A percentile compares a stretch with the other conserved stretches of the same genome.
Evolutionary conservation across 257 asterid genomes (phyloP).

Genomic region (Parsonsia alboflavescens): DNA sequence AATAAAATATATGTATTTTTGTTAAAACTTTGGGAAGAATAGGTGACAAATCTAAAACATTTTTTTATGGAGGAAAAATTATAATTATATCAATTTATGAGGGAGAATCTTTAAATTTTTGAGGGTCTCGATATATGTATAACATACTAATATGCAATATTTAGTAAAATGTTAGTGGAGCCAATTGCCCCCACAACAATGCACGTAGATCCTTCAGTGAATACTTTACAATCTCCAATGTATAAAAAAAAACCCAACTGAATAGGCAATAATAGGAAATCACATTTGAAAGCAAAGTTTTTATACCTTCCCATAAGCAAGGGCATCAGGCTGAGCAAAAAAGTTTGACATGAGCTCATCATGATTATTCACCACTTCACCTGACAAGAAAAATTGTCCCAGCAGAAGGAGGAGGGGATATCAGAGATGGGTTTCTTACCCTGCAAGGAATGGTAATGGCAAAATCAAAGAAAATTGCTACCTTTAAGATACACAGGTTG

Average conservation of each 20-base stretch:
- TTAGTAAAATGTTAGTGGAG: too few relatives aligned
- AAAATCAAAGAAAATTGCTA: conserved; percentile 10
- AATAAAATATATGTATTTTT: neutral
- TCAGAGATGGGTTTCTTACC: neutral
- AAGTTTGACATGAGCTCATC: conserved; percentile 99
- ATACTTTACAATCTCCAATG: neutral
- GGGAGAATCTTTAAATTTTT: too few relatives aligned
- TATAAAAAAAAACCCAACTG: neutral
- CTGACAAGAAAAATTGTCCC: conserved; percentile 29
- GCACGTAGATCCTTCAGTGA: too few relatives aligned
- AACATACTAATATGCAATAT: too few relatives aligned
- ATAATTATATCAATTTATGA: too few relatives aligned
- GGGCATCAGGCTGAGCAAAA: conserved; percentile 99
- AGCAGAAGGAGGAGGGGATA: neutral
- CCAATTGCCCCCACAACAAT: too few relatives aligned
- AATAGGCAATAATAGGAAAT: neutral
- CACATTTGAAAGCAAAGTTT: conserved; percentile 2
- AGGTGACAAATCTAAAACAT: too few relatives aligned
- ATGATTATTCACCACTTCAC: conserved; percentile 89
- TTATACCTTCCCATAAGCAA: conserved; percentile 89
- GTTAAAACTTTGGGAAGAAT: too few relatives aligned
- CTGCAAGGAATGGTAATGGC: conserved; percentile 16
- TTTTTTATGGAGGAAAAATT: too few relatives aligned
- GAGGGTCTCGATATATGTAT: too few relatives aligned
- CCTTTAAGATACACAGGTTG: conserved; percentile 93